Conservation (phyloP, 1,284 basidiomycete species). For the Melampsora larici-populina region DNA sequence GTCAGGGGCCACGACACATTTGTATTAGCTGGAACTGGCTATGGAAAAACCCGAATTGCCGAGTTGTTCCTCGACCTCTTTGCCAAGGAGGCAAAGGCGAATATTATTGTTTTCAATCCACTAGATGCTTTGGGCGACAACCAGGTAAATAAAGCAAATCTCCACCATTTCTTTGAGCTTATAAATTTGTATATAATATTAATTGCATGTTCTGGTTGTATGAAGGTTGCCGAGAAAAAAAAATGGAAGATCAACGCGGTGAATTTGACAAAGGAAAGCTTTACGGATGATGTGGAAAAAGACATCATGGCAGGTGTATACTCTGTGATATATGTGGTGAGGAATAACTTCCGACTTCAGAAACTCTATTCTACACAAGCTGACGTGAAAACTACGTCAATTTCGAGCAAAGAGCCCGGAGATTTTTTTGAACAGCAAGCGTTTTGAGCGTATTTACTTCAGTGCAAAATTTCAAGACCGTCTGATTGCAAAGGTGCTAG, state of each 20-base stretch:
- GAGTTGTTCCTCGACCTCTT: neutral
- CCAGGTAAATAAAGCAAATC: neutral
- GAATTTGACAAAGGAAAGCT: no score
- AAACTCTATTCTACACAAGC: neutral
- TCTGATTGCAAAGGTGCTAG: neutral
- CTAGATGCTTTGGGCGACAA: conserved; percentile 17
- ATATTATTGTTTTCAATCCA: conserved; percentile 5
- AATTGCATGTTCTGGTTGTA: no score
- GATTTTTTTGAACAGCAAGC: neutral
- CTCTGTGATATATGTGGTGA: conserved; percentile 7
- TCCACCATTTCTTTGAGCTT: neutral
- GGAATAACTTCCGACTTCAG: neutral
- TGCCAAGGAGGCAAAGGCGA: neutral
- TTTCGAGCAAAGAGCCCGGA: conserved; percentile 1
- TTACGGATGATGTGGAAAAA: neutral
- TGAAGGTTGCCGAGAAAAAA: conserved; percentile 5
- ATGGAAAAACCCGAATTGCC: conserved; percentile 6
- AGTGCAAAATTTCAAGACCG: neutral
- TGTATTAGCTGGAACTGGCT: no score
- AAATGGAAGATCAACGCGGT: neutral
- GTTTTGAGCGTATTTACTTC: neutral
- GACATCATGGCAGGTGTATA: neutral
- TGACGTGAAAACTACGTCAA: neutral
- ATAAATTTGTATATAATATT: no score
- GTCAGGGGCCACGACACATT: no score